Evolutionary conservation across 148 eudicot species (phyloP).

Genomic region (Rhododendron simsii): DNA sequence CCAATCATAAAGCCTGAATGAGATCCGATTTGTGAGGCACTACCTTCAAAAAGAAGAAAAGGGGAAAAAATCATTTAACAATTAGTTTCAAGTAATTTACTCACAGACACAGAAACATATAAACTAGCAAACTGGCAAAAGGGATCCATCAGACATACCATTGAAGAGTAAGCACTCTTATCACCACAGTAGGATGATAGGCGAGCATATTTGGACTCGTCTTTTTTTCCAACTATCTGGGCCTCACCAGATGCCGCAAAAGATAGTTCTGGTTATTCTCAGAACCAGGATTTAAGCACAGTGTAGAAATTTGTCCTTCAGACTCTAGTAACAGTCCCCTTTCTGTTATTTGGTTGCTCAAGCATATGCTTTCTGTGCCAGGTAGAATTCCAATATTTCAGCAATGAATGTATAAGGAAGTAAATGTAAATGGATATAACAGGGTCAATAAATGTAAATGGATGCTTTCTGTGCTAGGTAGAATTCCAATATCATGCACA

Average conservation of each 20-base stretch:
- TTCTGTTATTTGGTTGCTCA: constrained; percentile 48
- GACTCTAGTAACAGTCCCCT: constrained; percentile 39
- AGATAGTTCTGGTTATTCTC: constrained; percentile 50
- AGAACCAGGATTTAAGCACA: constrained; percentile 43
- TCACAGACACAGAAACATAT: background rate
- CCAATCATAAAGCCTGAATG: constrained; percentile 98
- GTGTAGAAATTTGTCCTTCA: constrained; percentile 47
- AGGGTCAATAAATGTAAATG: background rate
- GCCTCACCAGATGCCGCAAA: constrained; percentile 41
- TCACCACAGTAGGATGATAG: constrained; percentile 51
- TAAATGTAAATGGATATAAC: background rate
- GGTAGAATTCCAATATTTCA: constrained; percentile 15
- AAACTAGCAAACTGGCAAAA: background rate
- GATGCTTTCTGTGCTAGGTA: too few species aligned
- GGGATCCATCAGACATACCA: constrained; percentile 35
- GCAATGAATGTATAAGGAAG: background rate
- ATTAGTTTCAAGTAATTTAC: constrained; percentile 1
- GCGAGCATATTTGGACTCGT: constrained; percentile 35
- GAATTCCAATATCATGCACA: background rate
- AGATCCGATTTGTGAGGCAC: constrained; percentile 92
- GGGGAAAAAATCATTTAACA: background rate
- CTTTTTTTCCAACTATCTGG: constrained; percentile 49
- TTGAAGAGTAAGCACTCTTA: constrained; percentile 65
- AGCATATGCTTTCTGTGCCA: constrained; percentile 39
- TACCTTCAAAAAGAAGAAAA: constrained; percentile 21